Evolutionary conservation across 225 moss, liverwort and hornwort genomes (phyloP).

Genomic region (Physcomitrium patens): DNA sequence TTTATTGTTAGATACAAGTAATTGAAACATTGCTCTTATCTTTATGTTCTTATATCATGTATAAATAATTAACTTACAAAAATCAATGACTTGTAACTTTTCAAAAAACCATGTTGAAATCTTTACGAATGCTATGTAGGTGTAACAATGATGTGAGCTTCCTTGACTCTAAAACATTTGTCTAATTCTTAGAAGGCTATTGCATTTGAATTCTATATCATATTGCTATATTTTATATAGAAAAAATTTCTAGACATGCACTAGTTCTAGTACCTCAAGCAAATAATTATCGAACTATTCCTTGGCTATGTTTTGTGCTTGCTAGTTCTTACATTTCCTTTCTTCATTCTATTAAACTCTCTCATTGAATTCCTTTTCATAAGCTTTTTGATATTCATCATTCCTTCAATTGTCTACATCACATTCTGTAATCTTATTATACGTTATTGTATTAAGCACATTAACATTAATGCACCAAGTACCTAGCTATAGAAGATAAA

Average conservation of each 20-base stretch:
- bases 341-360: slow-evolving; percentile 40
- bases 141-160: too few relatives aligned
- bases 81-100: background rate
- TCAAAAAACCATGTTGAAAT: background rate
- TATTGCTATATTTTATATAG: slow-evolving; percentile 32
- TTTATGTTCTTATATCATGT: slow-evolving; percentile 41
- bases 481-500: too few relatives aligned
- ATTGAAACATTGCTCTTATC: slow-evolving; percentile 27
- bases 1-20: slow-evolving; percentile 13
- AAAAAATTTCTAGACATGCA: slow-evolving; percentile 40
- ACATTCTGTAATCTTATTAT: slow-evolving; percentile 29
- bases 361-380: slow-evolving; percentile 36
- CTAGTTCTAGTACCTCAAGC: slow-evolving; percentile 20
- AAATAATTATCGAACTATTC: slow-evolving; percentile 5
- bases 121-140: too few relatives aligned
- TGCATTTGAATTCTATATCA: slow-evolving; percentile 27
- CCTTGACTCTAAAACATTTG: background rate
- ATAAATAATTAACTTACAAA: background rate
- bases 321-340: slow-evolving; percentile 36
- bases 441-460: too few relatives aligned
- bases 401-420: slow-evolving; percentile 38
- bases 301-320: slow-evolving; percentile 27
- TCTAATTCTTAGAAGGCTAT: slow-evolving; percentile 12
- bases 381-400: slow-evolving; percentile 42
- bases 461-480: too few relatives aligned